Base-by-base conservation (phyloP, 2,329 filamentous ascomycete species). In the Stagonosporopsis chrysanthemi region DNA sequence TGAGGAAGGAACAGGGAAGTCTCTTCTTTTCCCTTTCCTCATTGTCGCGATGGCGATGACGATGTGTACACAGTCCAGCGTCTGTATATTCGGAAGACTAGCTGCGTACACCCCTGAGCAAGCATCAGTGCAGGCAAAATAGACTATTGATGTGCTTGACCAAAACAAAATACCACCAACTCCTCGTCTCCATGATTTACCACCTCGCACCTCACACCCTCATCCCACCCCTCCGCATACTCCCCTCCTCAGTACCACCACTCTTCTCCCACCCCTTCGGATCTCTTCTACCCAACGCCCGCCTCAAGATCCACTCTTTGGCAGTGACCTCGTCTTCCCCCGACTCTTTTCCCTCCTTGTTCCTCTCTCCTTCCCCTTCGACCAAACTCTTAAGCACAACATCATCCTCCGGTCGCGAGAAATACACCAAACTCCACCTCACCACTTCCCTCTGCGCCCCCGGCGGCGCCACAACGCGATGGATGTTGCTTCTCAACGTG, bases 341-440 rank as follows among this genome's bases (percentile, higher is more conserved):
- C 24, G 24, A n/a, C n/a, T n/a, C n/a, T n/a, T n/a, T n/a, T n/a
- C n/a, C n/a, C n/a, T n/a, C n/a, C n/a, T n/a, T n/a, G n/a, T n/a
- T n/a, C n/a, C n/a, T 68, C 2, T 60, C 67, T 26, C 52, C 47
- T 29, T 56, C 63, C 11, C 65, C 63, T 38, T 68, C 73, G 15
- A 76, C 66, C 55, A 80, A 55, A 35, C 59, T 59, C 55, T 46
- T 56, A 59, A 74, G 44, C 43, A 62, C 29, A 17, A 74, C 68
- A 11, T 69, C 62, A 53, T 72, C 66, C 62, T 73, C 81, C 3
- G 83, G 83, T 60, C 84, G 68, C 26, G 77, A 73, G 68, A 86
- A 86, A 64, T 85, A 85, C 9, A 85, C 83, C 19, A 86, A 61
- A 69, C 82, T 84, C 65, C 80, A 82, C 51, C 84, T 73, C 19